Evolutionary conservation across 805 yeast species (phyloP).

Genomic region (Starmerella khaoyaiensis): DNA sequence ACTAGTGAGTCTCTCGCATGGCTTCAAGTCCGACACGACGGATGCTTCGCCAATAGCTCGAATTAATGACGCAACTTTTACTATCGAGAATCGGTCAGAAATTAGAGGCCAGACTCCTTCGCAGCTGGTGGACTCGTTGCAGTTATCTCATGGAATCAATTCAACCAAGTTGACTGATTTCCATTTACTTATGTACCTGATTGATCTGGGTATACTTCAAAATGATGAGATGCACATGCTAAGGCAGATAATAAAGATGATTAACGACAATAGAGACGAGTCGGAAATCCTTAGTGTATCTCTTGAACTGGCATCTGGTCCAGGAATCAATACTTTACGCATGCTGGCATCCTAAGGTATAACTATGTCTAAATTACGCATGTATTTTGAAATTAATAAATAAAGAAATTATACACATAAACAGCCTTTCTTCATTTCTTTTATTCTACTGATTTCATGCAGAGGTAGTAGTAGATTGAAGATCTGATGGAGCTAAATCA

Average conservation of each 20-base stretch:
- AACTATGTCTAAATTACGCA: not conserved
- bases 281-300: slow-evolving; percentile 25
- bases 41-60: too few relatives aligned
- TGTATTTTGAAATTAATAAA: not conserved
- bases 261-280: not conserved
- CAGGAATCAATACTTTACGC: slow-evolving; percentile 19
- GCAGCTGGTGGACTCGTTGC: slow-evolving; percentile 41
- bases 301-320: slow-evolving; percentile 14
- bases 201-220: slow-evolving; percentile 44
- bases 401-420: not conserved
- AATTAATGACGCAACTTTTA: slow-evolving; percentile 32
- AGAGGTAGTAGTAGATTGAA: not conserved
- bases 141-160: slow-evolving; percentile 22
- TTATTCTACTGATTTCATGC: not conserved
- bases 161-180: slow-evolving; percentile 42
- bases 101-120: slow-evolving; percentile 61
- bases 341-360: slow-evolving; percentile 15
- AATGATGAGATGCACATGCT: slow-evolving; percentile 41
- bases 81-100: slow-evolving; percentile 67
- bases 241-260: slow-evolving; percentile 23
- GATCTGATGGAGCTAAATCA: not conserved
- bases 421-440: too few relatives aligned
- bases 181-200: slow-evolving; percentile 55
- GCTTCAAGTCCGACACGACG: slow-evolving; percentile 47
- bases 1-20: slow-evolving; percentile 78